Conservation (phyloP, 179 eudicot genomes). For the Nepenthes alata region DNA sequence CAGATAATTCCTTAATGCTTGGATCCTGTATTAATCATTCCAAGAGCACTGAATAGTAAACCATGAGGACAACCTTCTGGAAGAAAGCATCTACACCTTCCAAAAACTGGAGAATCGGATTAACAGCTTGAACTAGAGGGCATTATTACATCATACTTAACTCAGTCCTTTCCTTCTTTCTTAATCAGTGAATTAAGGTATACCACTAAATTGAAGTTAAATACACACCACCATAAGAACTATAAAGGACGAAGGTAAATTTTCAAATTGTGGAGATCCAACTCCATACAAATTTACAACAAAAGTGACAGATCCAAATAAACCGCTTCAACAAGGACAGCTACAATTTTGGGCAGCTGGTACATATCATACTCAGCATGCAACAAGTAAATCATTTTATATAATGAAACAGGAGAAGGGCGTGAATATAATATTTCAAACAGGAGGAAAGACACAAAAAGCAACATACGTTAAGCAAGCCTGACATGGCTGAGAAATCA, state of each 20-base stretch:
- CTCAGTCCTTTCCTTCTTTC: too few relatives aligned
- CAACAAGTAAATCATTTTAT: constrained; percentile 1
- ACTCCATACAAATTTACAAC: too few relatives aligned
- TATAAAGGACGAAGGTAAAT: neutral
- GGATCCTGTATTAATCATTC: constrained; percentile 61
- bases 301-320: too few relatives aligned
- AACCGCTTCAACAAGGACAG: too few relatives aligned
- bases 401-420: neutral
- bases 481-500: constrained; percentile 96
- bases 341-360: neutral
- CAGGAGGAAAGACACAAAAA: neutral
- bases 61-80: neutral
- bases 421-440: neutral
- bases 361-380: neutral
- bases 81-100: neutral
- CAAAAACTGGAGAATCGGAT: too few relatives aligned
- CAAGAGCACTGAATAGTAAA: neutral
- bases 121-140: too few relatives aligned
- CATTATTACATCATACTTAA: too few relatives aligned
- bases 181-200: too few relatives aligned
- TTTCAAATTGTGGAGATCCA: too few relatives aligned
- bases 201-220: neutral
- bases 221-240: neutral
- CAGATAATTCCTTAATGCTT: constrained; percentile 93
- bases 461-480: constrained; percentile 66